phyloP scores from a whole-genome alignment of 176 grass and related monocot genomes.

The Bothriochloa decipiens region DNA sequence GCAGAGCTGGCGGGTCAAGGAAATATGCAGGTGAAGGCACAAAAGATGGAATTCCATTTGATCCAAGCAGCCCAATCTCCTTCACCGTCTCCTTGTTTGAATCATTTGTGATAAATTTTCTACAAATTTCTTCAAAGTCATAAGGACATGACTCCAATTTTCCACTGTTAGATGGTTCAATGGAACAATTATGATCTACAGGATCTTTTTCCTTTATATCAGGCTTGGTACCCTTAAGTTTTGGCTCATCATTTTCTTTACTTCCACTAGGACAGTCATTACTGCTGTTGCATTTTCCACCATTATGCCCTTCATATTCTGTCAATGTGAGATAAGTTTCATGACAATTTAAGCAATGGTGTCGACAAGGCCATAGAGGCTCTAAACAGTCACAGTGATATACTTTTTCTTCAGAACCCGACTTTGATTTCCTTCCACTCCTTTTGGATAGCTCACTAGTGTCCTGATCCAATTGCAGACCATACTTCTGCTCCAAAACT shows the following conservation, averaged over 20 bases:
- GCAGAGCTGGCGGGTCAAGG: constrained; percentile 61
- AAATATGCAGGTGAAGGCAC: constrained; percentile 63
- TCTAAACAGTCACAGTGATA: constrained; percentile 89
- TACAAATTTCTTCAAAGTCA: constrained; percentile 85
- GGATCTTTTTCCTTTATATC: constrained; percentile 61
- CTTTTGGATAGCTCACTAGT: constrained; percentile 64
- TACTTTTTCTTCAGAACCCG: constrained; percentile 64
- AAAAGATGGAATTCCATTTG: constrained; percentile 79
- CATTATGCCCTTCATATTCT: constrained; percentile 81
- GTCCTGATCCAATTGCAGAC: constrained; percentile 59
- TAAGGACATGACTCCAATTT: constrained; percentile 69
- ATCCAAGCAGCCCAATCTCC: constrained; percentile 81
- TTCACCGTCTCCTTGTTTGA: constrained; percentile 79
- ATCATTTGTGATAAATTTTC: constrained; percentile 69
- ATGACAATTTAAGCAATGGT: constrained; percentile 88
- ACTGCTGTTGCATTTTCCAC: constrained; percentile 63
- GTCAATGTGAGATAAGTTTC: constrained; percentile 52
- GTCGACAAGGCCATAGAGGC: constrained; percentile 74
- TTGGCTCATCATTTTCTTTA: constrained; percentile 58
- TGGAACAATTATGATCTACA: constrained; percentile 23
- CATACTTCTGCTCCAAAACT: constrained; percentile 81
- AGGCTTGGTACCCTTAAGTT: constrained; percentile 57
- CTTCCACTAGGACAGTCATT: constrained; percentile 44
- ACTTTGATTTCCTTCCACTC: constrained; percentile 63
- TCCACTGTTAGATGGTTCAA: constrained; percentile 43